Evolutionary conservation across 1,284 basidiomycete species (phyloP).

Genomic region (Omphalotus olearius): DNA sequence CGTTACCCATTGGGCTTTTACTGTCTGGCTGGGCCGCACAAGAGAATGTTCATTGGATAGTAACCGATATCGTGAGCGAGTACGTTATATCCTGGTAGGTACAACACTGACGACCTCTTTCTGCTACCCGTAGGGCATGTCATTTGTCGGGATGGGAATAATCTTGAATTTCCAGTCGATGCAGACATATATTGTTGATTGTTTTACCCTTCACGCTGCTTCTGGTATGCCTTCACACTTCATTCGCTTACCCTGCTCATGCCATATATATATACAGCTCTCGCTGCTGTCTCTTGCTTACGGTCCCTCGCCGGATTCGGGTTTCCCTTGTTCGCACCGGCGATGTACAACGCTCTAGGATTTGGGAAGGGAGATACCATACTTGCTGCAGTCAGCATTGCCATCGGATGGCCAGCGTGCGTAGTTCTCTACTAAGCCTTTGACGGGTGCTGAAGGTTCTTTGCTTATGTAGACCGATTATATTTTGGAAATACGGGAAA

Average conservation of each 20-base stretch:
- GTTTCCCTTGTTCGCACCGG: conserved; percentile 65
- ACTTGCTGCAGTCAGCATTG: conserved; percentile 50
- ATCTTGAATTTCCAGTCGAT: conserved; percentile 56
- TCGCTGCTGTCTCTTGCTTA: conserved; percentile 54
- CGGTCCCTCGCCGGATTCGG: conserved; percentile 62
- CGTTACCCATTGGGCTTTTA: conserved; percentile 53
- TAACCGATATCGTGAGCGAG: conserved; percentile 43
- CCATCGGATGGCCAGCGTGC: conserved; percentile 61
- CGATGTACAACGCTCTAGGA: conserved; percentile 60
- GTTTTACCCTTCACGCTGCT: conserved; percentile 63
- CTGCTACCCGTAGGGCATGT: conserved; percentile 45
- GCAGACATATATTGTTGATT: conserved; percentile 63
- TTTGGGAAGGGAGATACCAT: conserved; percentile 64
- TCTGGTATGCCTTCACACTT: conserved; percentile 37
- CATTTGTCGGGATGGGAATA: conserved; percentile 47
- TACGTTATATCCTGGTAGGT: neutral
- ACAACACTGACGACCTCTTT: neutral
- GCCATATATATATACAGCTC: conserved; percentile 29
- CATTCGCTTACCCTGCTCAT: neutral
- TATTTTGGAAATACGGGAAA: conserved; percentile 15
- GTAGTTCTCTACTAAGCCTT: conserved; percentile 20
- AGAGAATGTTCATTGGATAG: conserved; percentile 53
- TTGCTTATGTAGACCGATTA: conserved; percentile 6
- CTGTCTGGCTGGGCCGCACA: conserved; percentile 61
- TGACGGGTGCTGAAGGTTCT: neutral